Base-by-base conservation (phyloP, 169 alveolate species). In the Babesia gibsoni region DNA sequence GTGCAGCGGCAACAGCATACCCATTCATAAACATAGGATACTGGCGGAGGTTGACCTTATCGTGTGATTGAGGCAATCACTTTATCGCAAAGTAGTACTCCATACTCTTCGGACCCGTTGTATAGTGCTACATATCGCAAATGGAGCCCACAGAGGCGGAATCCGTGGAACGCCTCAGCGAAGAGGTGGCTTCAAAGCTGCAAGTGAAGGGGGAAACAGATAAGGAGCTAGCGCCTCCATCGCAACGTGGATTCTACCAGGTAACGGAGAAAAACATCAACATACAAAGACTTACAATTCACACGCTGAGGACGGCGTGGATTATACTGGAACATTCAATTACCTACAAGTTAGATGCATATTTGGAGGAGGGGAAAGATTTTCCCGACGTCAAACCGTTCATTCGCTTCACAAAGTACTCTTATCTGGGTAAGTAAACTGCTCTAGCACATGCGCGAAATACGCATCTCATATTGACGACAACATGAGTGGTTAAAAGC, bases 281-380 rank as follows among this genome's bases (percentile, higher is more conserved):
- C 46, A 67, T 77, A 6, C 79, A 63, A 29, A 81, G 53, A 67
- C 25, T 77, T 4, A 77, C 86, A 20, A 56, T 37, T 6, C 86
- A 77, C 52, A 66, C 86, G 18, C 35, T 77, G n/a, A 63, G 86
- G 16, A 72, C 52, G 22, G 54, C 82, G 4, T 77, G 86, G 86
- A 7, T 77, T 16, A 1, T 77, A 29, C 73, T 77, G 4, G 27
- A 16, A 39, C 41, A 66, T 14, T 45, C 74, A 10, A 58, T 63
- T 1, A 29, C 45, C 12, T 68, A 66, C 45, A 42, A 61, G 14
- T 57, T 53, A 56, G 49, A 58, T 33, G 45, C 14, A 22, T 67
- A 77, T 67, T 42, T 54, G 4, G 56, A 67, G 10, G 77, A 54
- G 23, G 73, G 74, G 18, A 20, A 16, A 4, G 37, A 7, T 22